phyloP scores from a whole-genome alignment of 768 basidiomycete species.

The Collybiopsis confluens region DNA sequence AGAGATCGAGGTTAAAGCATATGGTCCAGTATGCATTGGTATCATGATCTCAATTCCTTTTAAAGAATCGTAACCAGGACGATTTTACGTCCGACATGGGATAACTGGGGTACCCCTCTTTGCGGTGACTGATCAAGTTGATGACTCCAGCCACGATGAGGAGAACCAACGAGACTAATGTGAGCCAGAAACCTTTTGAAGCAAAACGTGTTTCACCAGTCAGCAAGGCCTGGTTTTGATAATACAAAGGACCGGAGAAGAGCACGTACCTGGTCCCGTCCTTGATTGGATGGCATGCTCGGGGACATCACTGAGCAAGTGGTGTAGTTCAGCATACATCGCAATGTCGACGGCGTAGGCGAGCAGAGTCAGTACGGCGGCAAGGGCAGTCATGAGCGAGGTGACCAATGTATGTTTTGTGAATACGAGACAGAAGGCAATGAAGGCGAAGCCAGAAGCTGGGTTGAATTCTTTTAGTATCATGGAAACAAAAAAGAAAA shows the following conservation, averaged over 20 bases:
- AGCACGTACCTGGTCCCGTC: conserved; percentile 1
- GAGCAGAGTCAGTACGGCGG: conserved; percentile 14
- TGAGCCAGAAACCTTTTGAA: conserved; percentile 19
- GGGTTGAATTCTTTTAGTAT: background rate
- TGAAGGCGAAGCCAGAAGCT: conserved; percentile 12
- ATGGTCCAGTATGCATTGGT: no score
- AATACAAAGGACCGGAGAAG: no score
- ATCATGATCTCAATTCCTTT: background rate
- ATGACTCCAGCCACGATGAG: conserved; percentile 1
- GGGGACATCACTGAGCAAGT: conserved; percentile 11
- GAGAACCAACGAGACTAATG: conserved; percentile 12
- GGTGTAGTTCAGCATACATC: conserved; percentile 12
- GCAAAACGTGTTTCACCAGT: no score
- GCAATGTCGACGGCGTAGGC: conserved; percentile 17
- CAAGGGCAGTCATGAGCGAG: conserved; percentile 10
- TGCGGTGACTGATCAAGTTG: background rate
- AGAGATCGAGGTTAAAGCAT: conserved; percentile 56
- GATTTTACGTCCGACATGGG: background rate
- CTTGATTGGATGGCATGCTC: conserved; percentile 3
- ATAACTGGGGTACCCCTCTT: background rate
- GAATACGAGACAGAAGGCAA: conserved; percentile 15
- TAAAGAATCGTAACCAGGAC: background rate
- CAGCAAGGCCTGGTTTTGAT: no score
- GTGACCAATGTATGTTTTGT: conserved; percentile 7
- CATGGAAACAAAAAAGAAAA: background rate